Conservation (phyloP, 2,329 filamentous ascomycete genomes). For the Colletotrichum gloeosporioides region DNA sequence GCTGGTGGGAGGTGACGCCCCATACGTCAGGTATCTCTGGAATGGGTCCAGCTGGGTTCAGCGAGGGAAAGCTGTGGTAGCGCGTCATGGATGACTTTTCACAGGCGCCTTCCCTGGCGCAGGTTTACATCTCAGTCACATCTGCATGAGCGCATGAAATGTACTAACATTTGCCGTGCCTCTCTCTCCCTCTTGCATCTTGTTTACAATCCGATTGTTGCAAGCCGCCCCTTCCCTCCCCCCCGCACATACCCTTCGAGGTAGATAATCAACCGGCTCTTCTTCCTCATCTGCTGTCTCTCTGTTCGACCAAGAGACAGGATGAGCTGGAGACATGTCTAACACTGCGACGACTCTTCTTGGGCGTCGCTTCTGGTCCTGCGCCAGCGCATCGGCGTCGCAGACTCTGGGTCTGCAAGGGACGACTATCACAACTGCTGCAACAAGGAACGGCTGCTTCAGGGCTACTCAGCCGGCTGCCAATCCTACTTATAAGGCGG, state of each 20-base stretch:
- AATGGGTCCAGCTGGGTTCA: slow-evolving; percentile 20
- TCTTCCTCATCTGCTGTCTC: neutral
- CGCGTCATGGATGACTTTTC: slow-evolving; percentile 45
- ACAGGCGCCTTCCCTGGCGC: slow-evolving; percentile 26
- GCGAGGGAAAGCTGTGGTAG: slow-evolving; percentile 24
- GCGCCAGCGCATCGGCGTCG: slow-evolving; percentile 25
- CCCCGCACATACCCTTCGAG: neutral
- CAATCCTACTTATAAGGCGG: neutral
- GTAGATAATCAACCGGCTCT: neutral
- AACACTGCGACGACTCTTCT: slow-evolving; percentile 35
- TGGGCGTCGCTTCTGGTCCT: slow-evolving; percentile 38
- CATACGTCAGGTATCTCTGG: slow-evolving; percentile 5
- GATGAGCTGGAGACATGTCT: slow-evolving; percentile 48
- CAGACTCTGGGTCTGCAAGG: slow-evolving; percentile 13
- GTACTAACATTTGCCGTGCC: slow-evolving; percentile 5
- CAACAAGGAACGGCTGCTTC: neutral
- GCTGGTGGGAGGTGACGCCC: neutral
- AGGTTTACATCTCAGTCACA: slow-evolving; percentile 15
- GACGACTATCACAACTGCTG: neutral
- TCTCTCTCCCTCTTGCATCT: neutral
- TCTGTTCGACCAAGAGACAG: slow-evolving; percentile 21
- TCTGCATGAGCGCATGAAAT: slow-evolving; percentile 23
- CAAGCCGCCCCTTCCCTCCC: neutral
- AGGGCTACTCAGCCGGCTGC: neutral
- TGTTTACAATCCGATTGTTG: neutral